Conservation (phyloP, 768 basidiomycete genomes). For the Agaricus blazei region DNA sequence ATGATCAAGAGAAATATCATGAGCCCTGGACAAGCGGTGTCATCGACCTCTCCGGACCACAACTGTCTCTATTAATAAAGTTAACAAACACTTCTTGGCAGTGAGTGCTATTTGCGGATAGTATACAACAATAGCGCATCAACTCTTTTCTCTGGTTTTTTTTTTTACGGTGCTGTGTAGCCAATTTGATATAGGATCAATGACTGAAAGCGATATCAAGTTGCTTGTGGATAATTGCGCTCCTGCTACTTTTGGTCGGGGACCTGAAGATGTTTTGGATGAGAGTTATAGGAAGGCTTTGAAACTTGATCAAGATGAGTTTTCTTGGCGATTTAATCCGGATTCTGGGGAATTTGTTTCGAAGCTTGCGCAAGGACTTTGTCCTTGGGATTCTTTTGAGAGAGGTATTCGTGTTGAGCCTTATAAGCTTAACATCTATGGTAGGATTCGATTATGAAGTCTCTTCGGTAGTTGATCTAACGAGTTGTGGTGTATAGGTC, state of each 20-base stretch:
- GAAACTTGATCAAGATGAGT: constrained; percentile 17
- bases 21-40: too few species aligned
- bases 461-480: not conserved
- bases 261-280: constrained; percentile 20
- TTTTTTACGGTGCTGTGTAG: not conserved
- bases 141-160: too few species aligned
- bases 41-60: too few species aligned
- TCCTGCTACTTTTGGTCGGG: constrained; percentile 21
- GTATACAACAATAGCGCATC: not conserved
- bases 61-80: too few species aligned
- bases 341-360: constrained; percentile 9
- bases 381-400: constrained; percentile 13
- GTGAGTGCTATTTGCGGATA: not conserved
- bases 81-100: not conserved
- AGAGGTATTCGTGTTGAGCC: constrained; percentile 20
- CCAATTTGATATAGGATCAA: not conserved
- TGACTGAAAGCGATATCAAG: constrained; percentile 7
- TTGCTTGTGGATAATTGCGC: constrained; percentile 16
- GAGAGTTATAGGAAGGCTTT: constrained; percentile 23
- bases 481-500: constrained; percentile 17
- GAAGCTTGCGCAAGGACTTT: constrained; percentile 11
- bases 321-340: constrained; percentile 17
- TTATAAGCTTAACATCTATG: constrained; percentile 35
- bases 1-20: too few species aligned
- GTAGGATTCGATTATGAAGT: constrained; percentile 14